Evolutionary conservation across 371 early-diverging fungal species (phyloP), one percentile per base, ranked within the genome.

Genomic region (Zychaea mexicana): DNA sequence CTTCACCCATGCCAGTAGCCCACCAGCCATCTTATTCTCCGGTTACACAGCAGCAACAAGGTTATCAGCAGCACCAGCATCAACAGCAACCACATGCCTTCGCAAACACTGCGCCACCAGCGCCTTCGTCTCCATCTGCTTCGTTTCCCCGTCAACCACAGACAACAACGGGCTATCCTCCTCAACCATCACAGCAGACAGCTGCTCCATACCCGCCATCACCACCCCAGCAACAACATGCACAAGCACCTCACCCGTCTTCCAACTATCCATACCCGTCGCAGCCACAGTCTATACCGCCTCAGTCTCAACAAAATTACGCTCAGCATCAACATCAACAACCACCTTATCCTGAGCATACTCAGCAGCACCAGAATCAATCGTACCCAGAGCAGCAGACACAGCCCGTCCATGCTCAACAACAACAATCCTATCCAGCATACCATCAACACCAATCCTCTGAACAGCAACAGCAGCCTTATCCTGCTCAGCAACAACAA

Each of bases 211-310:
- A n/a, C 15, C 21, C 52, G 15, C 24, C 52, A 27, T 27, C 21
- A 24, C 52, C 19, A 21, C 49, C 31, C 21, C 57, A 31, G 26
- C 57, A 57, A 28, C 59, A 58, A 17, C 59, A 55, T 30, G 13
- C 56, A 17, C 3, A 55, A n/a, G n/a, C n/a, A n/a, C n/a, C 2
- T 15, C 53, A 17, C 10, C 15, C 27, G 24, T 49, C n/a, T 49
- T 24, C 49, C n/a, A n/a, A n/a, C n/a, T n/a, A n/a, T n/a, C n/a
- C 49, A 49, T 19, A 17, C 49, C 49, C 49, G n/a, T n/a, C 15
- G 27, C 52, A 21, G 22, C 53, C 53, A n/a, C 27, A 24, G n/a
- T 27, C 52, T n/a, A n/a, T n/a, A 19, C 9, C 26, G 4, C 53
- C 19, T 22, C 2, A 33, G 19, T 19, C 30, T 33, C 57, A 57